Base-by-base conservation (phyloP, 2,329 filamentous ascomycete species). In the Cercospora sp. region DNA sequence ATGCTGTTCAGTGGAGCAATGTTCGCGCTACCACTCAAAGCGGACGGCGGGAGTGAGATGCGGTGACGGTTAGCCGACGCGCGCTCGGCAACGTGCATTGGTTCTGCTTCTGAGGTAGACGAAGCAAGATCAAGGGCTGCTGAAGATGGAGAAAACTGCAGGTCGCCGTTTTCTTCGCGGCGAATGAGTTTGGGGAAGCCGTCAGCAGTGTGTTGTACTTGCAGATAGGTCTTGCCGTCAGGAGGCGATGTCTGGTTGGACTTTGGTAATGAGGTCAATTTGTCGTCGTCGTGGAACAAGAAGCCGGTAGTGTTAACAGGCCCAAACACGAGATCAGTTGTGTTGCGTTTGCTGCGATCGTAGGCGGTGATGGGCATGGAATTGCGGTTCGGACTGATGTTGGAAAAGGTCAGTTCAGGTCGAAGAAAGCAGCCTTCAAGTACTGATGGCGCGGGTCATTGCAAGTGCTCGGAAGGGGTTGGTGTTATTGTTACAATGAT, bases 301-400 rank as follows among this genome's bases (percentile, higher is more conserved):
- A 96, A 97, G 65, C 91, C 89, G 28, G 92, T 88, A 12, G 92
- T 93, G 81, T 95, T 94, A 76, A 93, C 93, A 73, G 92, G 90
- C 70, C 95, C 93, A 66, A 97, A 79, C 74, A 89, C 79, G 49
- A 83, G 76, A 66, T 84, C 82, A 51, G 82, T 69, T 78, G 73
- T 85, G 72, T 90, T 89, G 76, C 90, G 89, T 74, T 89, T 82
- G 65, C 62, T 68, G 70, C 90, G 87, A 72, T 90, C 87, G 72
- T 89, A 88, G 69, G 87, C 86, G 59, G 91, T 92, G 62, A 94
- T 91, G 34, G 94, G 94, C 91, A 97, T 94, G 4, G 94, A 97
- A 80, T 97, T 97, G 72, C 94, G 91, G 79, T 97, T 96, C 69
- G 90, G 85, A 73, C 92, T 96, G 74, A 24, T 61, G 63, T 63